Evolutionary conservation across 2,329 filamentous ascomycete species (phyloP).

Genomic region (Pyrenophora teres): DNA sequence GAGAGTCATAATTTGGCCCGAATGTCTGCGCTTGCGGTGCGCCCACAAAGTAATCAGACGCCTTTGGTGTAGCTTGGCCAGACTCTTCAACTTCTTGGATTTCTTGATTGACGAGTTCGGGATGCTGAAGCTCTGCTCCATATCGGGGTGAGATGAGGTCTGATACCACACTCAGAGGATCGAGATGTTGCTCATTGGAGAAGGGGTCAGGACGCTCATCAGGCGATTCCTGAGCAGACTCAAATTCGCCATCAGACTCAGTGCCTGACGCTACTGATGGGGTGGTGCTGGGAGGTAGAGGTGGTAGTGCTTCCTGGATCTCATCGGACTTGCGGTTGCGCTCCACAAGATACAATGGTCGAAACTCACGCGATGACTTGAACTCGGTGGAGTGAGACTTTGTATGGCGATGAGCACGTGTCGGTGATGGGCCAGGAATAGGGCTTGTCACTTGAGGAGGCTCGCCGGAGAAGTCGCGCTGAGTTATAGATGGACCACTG

Average conservation of each 20-base stretch:
- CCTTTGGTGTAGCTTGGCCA: constrained; percentile 71
- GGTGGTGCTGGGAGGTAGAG: constrained; percentile 55
- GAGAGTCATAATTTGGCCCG: constrained; percentile 26
- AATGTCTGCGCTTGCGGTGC: constrained; percentile 4
- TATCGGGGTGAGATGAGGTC: constrained; percentile 24
- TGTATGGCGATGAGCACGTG: constrained; percentile 47
- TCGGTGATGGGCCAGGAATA: constrained; percentile 49
- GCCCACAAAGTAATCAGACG: constrained; percentile 53
- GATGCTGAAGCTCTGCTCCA: constrained; percentile 24
- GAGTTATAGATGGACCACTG: constrained; percentile 49
- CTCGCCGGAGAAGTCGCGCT: constrained; percentile 49
- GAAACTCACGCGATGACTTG: constrained; percentile 67
- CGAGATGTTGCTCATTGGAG: constrained; percentile 30
- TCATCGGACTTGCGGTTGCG: constrained; percentile 51
- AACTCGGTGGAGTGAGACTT: constrained; percentile 59
- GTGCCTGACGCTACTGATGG: constrained; percentile 45
- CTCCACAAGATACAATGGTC: constrained; percentile 82
- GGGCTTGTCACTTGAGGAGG: constrained; percentile 30
- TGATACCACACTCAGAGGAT: constrained; percentile 23
- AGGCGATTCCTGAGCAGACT: constrained; percentile 51
- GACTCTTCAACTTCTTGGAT: constrained; percentile 61
- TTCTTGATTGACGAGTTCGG: constrained; percentile 34
- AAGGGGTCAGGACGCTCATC: constrained; percentile 31
- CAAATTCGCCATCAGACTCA: constrained; percentile 52
- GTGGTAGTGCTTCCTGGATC: constrained; percentile 53